phyloP scores from a whole-genome alignment of 2,329 filamentous ascomycete genomes.

The Trichoderma endophyticum region DNA sequence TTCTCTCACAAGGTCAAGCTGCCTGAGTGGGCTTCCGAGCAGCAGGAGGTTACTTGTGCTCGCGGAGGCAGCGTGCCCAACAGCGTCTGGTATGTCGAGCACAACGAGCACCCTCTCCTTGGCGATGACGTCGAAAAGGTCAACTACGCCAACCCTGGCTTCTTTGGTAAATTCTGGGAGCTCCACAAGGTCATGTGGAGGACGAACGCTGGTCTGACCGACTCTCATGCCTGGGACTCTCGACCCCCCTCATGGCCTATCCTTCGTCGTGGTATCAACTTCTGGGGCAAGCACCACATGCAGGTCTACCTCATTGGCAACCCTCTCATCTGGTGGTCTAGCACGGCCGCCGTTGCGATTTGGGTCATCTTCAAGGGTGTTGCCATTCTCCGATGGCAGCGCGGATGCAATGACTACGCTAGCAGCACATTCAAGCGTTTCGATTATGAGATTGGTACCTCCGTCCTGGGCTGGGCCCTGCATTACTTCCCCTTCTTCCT shows the following conservation, averaged over 20 bases:
- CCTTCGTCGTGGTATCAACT: slow-evolving; percentile 93
- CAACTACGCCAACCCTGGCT: slow-evolving; percentile 91
- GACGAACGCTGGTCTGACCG: slow-evolving; percentile 92
- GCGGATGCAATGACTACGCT: slow-evolving; percentile 82
- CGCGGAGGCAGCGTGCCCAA: slow-evolving; percentile 88
- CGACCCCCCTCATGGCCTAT: slow-evolving; percentile 91
- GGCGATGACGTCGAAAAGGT: slow-evolving; percentile 79
- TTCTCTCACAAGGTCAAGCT: slow-evolving; percentile 99
- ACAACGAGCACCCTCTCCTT: slow-evolving; percentile 79
- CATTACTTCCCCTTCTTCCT: slow-evolving; percentile 99
- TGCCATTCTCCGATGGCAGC: slow-evolving; percentile 88
- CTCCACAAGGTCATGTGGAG: slow-evolving; percentile 98
- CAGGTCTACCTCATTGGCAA: slow-evolving; percentile 98
- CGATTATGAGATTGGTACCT: slow-evolving; percentile 92
- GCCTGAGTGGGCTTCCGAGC: slow-evolving; percentile 95
- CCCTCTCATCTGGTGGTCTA: slow-evolving; percentile 90
- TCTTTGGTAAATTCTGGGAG: slow-evolving; percentile 97
- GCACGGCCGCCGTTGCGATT: slow-evolving; percentile 70
- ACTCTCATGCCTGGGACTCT: slow-evolving; percentile 98
- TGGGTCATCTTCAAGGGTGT: slow-evolving; percentile 85
- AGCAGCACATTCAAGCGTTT: slow-evolving; percentile 88
- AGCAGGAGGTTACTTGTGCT: slow-evolving; percentile 98
- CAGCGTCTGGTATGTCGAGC: slow-evolving; percentile 95
- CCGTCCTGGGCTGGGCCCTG: slow-evolving; percentile 89
- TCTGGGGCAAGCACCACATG: slow-evolving; percentile 92